A percentile compares a stretch with the other conserved stretches of the same genome.
These are phyloP conservation scores for Calendula officinalis DNA, from an alignment of 129 eudicot species.

Conservation along the genomic window DNA sequence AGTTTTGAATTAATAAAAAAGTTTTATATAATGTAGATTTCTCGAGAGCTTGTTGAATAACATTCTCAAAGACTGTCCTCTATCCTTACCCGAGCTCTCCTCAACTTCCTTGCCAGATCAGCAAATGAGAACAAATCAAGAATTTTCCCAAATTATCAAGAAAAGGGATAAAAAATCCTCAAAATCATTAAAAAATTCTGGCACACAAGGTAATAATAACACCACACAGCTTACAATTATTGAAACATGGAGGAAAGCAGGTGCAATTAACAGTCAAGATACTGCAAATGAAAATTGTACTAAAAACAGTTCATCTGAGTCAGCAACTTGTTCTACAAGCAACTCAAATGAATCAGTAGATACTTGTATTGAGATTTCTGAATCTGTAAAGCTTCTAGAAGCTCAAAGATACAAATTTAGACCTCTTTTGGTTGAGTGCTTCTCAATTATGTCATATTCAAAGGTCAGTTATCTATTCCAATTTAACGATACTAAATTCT, in stretches of 20 bases:
- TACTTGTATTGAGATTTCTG: constrained; percentile 57
- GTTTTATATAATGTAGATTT: constrained; percentile 54
- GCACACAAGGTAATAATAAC: constrained; percentile 42
- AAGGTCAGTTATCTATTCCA: constrained; percentile 40
- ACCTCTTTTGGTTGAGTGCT: constrained; percentile 66
- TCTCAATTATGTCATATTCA: constrained; percentile 51
- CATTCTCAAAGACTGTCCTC: constrained; percentile 46
- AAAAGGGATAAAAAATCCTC: constrained; percentile 42
- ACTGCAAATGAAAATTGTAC: constrained; percentile 40
- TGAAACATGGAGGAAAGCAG: constrained; percentile 62
- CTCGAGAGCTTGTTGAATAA: constrained; percentile 66
- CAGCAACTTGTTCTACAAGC: constrained; percentile 35
- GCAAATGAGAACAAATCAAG: constrained; percentile 35
- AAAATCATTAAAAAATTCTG: constrained; percentile 39
- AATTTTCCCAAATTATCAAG: constrained; percentile 39
- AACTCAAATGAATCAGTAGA: constrained; percentile 34
- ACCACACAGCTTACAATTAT: constrained; percentile 58
- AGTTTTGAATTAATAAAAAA: neutral
- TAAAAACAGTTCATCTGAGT: constrained; percentile 40
- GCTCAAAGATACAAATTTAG: constrained; percentile 73
- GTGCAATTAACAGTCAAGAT: constrained; percentile 45
- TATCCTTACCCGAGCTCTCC: constrained; percentile 58
- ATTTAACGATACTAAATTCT: constrained; percentile 12
- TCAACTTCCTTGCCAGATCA: constrained; percentile 31
- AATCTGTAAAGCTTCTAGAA: constrained; percentile 48